Evolutionary conservation across 495 filamentous ascomycete species (phyloP).

Genomic region (Filosporella fistucella): DNA sequence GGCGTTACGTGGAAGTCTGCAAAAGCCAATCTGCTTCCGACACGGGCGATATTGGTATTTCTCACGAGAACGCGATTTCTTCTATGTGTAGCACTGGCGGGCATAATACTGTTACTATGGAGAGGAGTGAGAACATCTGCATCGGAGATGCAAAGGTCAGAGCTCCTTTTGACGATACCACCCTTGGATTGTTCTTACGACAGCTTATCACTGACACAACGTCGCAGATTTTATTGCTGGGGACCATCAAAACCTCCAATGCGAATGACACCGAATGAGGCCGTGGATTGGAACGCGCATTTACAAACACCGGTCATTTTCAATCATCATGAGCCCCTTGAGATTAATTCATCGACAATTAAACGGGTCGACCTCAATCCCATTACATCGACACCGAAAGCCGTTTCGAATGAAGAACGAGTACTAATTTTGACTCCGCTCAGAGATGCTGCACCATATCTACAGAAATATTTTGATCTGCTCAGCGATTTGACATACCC

Average conservation of each 20-base stretch:
- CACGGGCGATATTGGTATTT: slow-evolving; percentile 71
- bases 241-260: slow-evolving; percentile 89
- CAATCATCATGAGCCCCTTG: slow-evolving; percentile 87
- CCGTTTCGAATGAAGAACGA: slow-evolving; percentile 73
- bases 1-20: slow-evolving; percentile 90
- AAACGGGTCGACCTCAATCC: slow-evolving; percentile 75
- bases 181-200: neutral
- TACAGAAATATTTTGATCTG: slow-evolving; percentile 90
- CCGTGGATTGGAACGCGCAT: slow-evolving; percentile 82
- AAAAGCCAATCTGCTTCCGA: slow-evolving; percentile 73
- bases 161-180: slow-evolving; percentile 2
- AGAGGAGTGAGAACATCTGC: slow-evolving; percentile 77
- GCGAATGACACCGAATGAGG: slow-evolving; percentile 88
- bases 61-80: slow-evolving; percentile 77
- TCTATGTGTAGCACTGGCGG: slow-evolving; percentile 65
- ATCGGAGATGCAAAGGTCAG: slow-evolving; percentile 87
- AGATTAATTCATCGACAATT: slow-evolving; percentile 79
- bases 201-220: slow-evolving; percentile 20
- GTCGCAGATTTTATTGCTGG: slow-evolving; percentile 88
- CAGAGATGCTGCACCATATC: slow-evolving; percentile 77
- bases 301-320: slow-evolving; percentile 89
- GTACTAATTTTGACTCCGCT: slow-evolving; percentile 94
- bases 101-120: slow-evolving; percentile 83
- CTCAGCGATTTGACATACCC: slow-evolving; percentile 88
- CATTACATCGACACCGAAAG: slow-evolving; percentile 75